A percentile compares a stretch with the other conserved stretches of the same genome.
Conservation (phyloP, 768 basidiomycete species). For the Fistulinella prunicolor region DNA sequence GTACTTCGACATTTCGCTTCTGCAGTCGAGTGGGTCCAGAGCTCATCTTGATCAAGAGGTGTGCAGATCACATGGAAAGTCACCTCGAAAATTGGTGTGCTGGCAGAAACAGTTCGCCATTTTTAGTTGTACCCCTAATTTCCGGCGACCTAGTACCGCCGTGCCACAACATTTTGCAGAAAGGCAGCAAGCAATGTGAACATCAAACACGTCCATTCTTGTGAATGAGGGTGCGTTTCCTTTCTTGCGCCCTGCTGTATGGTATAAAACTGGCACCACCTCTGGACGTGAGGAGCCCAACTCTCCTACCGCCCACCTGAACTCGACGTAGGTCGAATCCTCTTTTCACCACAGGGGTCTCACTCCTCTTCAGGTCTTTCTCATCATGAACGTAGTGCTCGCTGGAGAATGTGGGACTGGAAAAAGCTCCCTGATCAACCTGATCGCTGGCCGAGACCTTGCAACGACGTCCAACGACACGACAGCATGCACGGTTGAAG, state of each 20-base stretch:
- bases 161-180: too few relatives aligned
- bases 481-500: conserved; percentile 13
- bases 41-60: not conserved
- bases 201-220: too few relatives aligned
- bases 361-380: conserved; percentile 1
- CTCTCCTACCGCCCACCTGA: not conserved
- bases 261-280: conserved; percentile 6
- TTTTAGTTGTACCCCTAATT: too few relatives aligned
- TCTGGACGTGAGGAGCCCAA: not conserved
- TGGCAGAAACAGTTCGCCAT: too few relatives aligned
- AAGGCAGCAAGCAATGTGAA: too few relatives aligned
- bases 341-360: not conserved
- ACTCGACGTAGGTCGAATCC: not conserved
- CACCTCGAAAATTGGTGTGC: too few relatives aligned
- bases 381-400: conserved; percentile 21
- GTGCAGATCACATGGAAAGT: too few relatives aligned
- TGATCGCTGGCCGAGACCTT: conserved; percentile 10
- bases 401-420: conserved; percentile 24
- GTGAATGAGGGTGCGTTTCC: too few relatives aligned
- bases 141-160: too few relatives aligned
- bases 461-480: conserved; percentile 21
- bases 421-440: conserved; percentile 27
- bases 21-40: not conserved
- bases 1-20: not conserved
- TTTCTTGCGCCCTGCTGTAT: not conserved